These are phyloP conservation scores for Volutella citrinella DNA, from an alignment of 2,329 filamentous ascomycete species.

Conservation along the genomic window DNA sequence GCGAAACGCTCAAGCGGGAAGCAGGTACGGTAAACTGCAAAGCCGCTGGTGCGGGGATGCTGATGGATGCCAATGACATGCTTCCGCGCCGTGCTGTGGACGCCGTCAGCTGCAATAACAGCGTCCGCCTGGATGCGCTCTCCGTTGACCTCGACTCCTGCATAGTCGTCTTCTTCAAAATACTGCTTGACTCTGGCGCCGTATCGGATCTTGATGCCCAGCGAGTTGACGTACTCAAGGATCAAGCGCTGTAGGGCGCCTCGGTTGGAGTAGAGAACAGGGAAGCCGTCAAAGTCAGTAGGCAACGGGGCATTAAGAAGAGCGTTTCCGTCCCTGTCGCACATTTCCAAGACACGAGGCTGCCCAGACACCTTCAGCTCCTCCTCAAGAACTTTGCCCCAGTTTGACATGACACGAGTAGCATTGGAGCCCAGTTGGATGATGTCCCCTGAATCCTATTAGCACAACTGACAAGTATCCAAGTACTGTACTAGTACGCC, in stretches of 20 bases:
- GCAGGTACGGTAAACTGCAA: conserved; percentile 4
- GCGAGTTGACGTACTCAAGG: not conserved
- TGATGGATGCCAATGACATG: conserved; percentile 5
- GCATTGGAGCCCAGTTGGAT: conserved; percentile 4
- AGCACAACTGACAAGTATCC: not conserved
- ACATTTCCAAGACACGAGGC: too few relatives aligned
- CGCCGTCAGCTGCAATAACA: conserved; percentile 3
- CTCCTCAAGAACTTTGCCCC: conserved; percentile 2
- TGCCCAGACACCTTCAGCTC: too few relatives aligned
- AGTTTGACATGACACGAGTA: conserved; percentile 1
- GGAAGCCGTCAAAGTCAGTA: conserved; percentile 2
- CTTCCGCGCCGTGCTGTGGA: conserved; percentile 2
- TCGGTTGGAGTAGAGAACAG: conserved; percentile 2
- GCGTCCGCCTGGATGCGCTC: conserved; percentile 1
- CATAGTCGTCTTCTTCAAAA: conserved; percentile 1
- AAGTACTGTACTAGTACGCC: too few relatives aligned
- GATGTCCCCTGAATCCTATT: not conserved
- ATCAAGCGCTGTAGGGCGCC: conserved; percentile 1
- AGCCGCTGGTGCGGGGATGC: conserved; percentile 3
- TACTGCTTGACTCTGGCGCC: not conserved
- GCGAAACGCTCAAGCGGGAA: conserved; percentile 2
- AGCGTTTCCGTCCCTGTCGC: not conserved
- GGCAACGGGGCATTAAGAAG: not conserved
- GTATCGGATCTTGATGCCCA: conserved; percentile 3
- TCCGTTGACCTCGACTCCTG: not conserved